phyloP scores from a whole-genome alignment of 1,284 basidiomycete species.

The Mrakiaceae sp. region DNA sequence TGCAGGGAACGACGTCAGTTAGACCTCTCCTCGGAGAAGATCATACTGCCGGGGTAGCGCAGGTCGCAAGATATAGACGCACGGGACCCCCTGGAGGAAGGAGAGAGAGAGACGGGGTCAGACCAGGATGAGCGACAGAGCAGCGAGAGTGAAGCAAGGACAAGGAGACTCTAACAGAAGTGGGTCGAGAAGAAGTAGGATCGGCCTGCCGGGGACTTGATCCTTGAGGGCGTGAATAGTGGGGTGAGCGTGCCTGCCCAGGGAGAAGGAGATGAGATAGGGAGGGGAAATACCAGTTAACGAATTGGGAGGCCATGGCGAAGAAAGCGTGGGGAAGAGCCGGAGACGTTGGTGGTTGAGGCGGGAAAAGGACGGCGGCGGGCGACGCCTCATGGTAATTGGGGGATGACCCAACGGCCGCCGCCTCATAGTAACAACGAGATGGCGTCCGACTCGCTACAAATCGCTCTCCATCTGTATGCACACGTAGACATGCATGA shows the following conservation, averaged over 20 bases:
- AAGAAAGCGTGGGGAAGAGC: neutral
- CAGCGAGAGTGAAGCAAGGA: neutral
- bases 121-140: neutral
- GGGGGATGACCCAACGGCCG: too few species aligned
- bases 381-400: too few species aligned
- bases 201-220: slow-evolving; percentile 16
- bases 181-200: slow-evolving; percentile 18
- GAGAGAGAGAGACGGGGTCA: neutral
- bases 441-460: too few species aligned
- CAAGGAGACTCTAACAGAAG: slow-evolving; percentile 6
- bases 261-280: neutral
- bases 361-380: neutral
- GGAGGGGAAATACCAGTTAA: slow-evolving; percentile 13
- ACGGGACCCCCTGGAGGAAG: slow-evolving; percentile 13
- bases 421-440: too few species aligned
- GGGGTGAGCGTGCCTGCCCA: neutral
- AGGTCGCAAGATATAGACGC: slow-evolving; percentile 1
- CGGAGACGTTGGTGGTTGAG: neutral
- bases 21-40: neutral
- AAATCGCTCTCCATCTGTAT: too few species aligned
- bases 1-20: neutral
- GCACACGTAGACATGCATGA: too few species aligned
- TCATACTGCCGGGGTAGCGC: neutral
- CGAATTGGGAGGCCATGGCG: slow-evolving; percentile 11
- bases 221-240: neutral